Percentiles rank a stretch among this genome's conserved stretches.
Evolutionary conservation across 495 filamentous ascomycete genomes (phyloP).

Genomic region (Eremomyces bilateralis): DNA sequence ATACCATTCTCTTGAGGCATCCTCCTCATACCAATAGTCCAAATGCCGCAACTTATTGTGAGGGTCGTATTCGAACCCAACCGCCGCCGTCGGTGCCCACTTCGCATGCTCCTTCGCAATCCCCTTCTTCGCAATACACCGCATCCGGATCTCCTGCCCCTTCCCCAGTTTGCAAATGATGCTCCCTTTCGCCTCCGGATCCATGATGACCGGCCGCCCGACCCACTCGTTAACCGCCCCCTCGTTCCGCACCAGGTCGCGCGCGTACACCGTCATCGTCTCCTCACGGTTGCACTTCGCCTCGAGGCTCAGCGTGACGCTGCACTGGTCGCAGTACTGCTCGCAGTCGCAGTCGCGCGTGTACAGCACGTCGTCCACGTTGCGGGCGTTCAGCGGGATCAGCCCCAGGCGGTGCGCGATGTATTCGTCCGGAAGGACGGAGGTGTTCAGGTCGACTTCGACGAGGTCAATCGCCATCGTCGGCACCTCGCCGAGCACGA

Average conservation of each 20-base stretch:
- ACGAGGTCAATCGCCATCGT: slow-evolving; percentile 91
- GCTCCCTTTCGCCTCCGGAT: slow-evolving; percentile 54
- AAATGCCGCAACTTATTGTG: slow-evolving; percentile 79
- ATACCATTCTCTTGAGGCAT: slow-evolving; percentile 74
- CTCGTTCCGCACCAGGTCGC: slow-evolving; percentile 50
- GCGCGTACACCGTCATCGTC: slow-evolving; percentile 75
- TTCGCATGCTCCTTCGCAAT: slow-evolving; percentile 98
- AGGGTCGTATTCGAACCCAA: slow-evolving; percentile 96
- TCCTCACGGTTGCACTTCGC: slow-evolving; percentile 63
- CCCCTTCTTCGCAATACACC: slow-evolving; percentile 90
- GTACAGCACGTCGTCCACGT: slow-evolving; percentile 68
- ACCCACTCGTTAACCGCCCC: slow-evolving; percentile 45
- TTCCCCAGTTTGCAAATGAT: slow-evolving; percentile 77
- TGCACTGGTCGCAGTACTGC: slow-evolving; percentile 74
- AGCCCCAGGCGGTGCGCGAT: slow-evolving; percentile 82
- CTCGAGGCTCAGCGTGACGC: slow-evolving; percentile 59
- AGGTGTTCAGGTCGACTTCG: slow-evolving; percentile 80
- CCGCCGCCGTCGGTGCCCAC: slow-evolving; percentile 76
- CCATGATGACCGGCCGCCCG: slow-evolving; percentile 69
- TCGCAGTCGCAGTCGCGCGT: slow-evolving; percentile 95
- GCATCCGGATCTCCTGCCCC: slow-evolving; percentile 69
- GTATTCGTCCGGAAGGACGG: slow-evolving; percentile 88
- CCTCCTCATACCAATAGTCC: slow-evolving; percentile 83
- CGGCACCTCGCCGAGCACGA: slow-evolving; percentile 84
- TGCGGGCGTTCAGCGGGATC: slow-evolving; percentile 65